A percentile compares a stretch with the other conserved stretches of the same genome.
These are phyloP conservation scores for Candida mesenterica DNA, from an alignment of 1,139 yeast species.

Conservation along the genomic window DNA sequence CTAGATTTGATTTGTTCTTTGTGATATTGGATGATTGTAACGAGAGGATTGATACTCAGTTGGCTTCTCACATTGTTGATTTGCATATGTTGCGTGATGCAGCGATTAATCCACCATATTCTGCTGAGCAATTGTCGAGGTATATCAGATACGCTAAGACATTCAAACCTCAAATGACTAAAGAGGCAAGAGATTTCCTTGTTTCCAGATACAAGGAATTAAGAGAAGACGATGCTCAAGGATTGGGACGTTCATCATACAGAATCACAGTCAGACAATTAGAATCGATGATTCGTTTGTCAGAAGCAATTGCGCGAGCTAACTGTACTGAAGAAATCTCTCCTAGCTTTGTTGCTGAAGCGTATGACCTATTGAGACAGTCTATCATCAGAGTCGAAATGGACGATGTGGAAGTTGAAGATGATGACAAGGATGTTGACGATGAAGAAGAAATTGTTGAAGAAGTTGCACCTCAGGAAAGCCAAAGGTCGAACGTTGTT, in stretches of 20 bases:
- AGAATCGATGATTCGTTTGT: slow-evolving; percentile 88
- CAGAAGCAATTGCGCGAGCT: slow-evolving; percentile 97
- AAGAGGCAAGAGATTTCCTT: slow-evolving; percentile 74
- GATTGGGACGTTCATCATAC: slow-evolving; percentile 81
- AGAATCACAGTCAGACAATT: slow-evolving; percentile 96
- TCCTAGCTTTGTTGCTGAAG: slow-evolving; percentile 88
- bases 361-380: slow-evolving; percentile 84
- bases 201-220: slow-evolving; percentile 83
- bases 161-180: slow-evolving; percentile 85
- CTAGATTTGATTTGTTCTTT: slow-evolving; percentile 93
- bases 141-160: slow-evolving; percentile 92
- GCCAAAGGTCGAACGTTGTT: too few relatives aligned
- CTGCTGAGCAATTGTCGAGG: slow-evolving; percentile 84
- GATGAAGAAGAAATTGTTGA: slow-evolving; percentile 19
- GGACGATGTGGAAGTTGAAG: slow-evolving; percentile 88
- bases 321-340: slow-evolving; percentile 90
- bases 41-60: slow-evolving; percentile 82
- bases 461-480: slow-evolving; percentile 8
- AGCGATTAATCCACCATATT: slow-evolving; percentile 87
- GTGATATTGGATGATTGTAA: slow-evolving; percentile 95
- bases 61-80: slow-evolving; percentile 91
- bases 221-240: slow-evolving; percentile 90
- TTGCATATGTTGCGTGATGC: slow-evolving; percentile 89
- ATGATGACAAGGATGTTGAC: slow-evolving; percentile 45
- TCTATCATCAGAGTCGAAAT: slow-evolving; percentile 92